These are phyloP conservation scores for Wickerhamiella infanticola DNA, from an alignment of 1,139 yeast genomes.

Conservation along the genomic window DNA sequence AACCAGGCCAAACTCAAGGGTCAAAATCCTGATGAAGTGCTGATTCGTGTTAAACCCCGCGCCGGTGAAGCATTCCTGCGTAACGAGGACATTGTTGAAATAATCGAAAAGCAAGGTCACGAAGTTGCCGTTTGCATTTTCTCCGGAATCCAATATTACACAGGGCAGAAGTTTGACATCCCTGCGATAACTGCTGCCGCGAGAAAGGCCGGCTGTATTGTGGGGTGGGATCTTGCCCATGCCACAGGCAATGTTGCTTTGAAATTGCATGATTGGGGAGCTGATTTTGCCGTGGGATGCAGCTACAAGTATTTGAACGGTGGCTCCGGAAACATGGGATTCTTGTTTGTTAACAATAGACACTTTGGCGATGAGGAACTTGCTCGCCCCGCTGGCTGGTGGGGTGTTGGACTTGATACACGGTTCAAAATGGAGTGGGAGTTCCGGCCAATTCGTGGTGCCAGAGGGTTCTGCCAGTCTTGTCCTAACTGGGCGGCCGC, in stretches of 20 bases:
- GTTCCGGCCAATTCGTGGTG: slow-evolving; percentile 69
- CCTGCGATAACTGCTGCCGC: slow-evolving; percentile 47
- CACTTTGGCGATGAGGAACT: slow-evolving; percentile 35
- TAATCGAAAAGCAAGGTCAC: slow-evolving; percentile 43
- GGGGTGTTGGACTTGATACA: slow-evolving; percentile 67
- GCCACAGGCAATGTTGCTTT: slow-evolving; percentile 80
- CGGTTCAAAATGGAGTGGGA: slow-evolving; percentile 68
- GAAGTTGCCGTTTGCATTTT: slow-evolving; percentile 60
- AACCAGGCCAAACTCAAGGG: slow-evolving; percentile 59
- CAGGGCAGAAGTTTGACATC: slow-evolving; percentile 79
- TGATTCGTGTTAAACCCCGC: slow-evolving; percentile 49
- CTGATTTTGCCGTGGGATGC: slow-evolving; percentile 92
- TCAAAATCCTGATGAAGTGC: slow-evolving; percentile 37
- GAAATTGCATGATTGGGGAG: slow-evolving; percentile 68
- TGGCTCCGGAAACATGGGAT: slow-evolving; percentile 89
- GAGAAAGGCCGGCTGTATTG: slow-evolving; percentile 38
- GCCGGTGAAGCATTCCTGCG: slow-evolving; percentile 37
- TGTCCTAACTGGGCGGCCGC: slow-evolving; percentile 27
- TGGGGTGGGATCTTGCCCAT: slow-evolving; percentile 96
- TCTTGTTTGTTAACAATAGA: slow-evolving; percentile 53
- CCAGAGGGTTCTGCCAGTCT: slow-evolving; percentile 80
- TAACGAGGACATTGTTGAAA: slow-evolving; percentile 45
- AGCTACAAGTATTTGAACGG: slow-evolving; percentile 80
- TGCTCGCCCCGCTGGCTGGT: slow-evolving; percentile 87
- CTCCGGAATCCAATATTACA: slow-evolving; percentile 82